These are phyloP conservation scores for Torrubiellomyces zombiae DNA, from an alignment of 2,329 filamentous ascomycete genomes.

Conservation along the genomic window DNA sequence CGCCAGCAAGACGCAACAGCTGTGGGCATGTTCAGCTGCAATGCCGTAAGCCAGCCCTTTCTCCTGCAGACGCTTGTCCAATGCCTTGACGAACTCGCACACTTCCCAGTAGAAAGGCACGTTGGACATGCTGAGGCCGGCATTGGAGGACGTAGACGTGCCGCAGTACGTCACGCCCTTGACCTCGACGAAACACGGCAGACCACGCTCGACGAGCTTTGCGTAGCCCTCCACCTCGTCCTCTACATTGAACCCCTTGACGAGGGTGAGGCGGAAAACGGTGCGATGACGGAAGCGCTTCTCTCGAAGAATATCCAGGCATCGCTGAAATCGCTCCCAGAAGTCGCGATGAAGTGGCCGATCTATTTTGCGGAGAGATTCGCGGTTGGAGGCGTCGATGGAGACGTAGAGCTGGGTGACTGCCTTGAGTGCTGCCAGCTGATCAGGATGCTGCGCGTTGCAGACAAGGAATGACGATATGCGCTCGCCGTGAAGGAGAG, in stretches of 20 bases:
- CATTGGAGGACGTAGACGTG: constrained; percentile 66
- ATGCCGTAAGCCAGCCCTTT: constrained; percentile 75
- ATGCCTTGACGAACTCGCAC: constrained; percentile 59
- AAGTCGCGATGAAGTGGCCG: constrained; percentile 87
- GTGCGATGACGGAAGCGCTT: constrained; percentile 76
- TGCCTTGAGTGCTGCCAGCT: constrained; percentile 63
- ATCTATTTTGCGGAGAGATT: constrained; percentile 77
- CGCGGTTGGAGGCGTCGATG: constrained; percentile 84
- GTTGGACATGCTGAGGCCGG: constrained; percentile 90
- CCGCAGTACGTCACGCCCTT: constrained; percentile 97
- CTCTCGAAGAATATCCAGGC: constrained; percentile 74
- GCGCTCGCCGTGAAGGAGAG: constrained; percentile 65
- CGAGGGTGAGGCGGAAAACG: constrained; percentile 85
- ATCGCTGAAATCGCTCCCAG: constrained; percentile 88
- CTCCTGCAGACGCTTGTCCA: constrained; percentile 50
- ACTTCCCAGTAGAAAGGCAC: constrained; percentile 94
- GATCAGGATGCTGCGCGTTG: constrained; percentile 90
- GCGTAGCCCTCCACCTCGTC: constrained; percentile 87
- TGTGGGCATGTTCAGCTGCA: constrained; percentile 87
- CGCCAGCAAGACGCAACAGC: constrained; percentile 78
- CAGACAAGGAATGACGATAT: constrained; percentile 94
- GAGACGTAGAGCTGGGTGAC: constrained; percentile 95
- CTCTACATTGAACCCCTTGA: constrained; percentile 96
- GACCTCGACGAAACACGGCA: constrained; percentile 87
- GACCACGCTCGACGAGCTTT: constrained; percentile 65